Base-by-base conservation (phyloP, 495 filamentous ascomycete species). In the Amniculicola lignicola region DNA sequence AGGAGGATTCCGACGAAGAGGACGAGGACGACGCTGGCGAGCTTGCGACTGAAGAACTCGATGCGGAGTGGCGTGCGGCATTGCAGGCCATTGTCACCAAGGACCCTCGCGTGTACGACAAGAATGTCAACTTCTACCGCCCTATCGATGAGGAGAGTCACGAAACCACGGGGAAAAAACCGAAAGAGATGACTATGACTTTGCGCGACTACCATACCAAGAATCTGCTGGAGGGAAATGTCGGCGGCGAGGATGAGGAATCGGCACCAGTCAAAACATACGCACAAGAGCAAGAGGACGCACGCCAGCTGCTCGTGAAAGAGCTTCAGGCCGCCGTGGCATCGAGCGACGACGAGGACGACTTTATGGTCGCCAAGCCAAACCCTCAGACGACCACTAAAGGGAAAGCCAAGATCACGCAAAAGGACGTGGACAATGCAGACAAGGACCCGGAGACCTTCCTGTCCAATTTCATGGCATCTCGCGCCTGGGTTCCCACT, bases 361-460 rank as follows among this genome's bases (percentile, higher is more conserved):
- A 76, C 25, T 96, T 98, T 68, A 74, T 97, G 52, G 53, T 65
- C 21, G 51, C 45, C 23, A 71, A 70, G 41, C 9, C 59, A 14
- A 68, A 66, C 37, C 41, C 51, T 5, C 49, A 66, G 27, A 21
- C 18, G 0, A 42, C 50, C 1, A 61, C 58, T 29, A 51, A 61
- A 28, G 3, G 57, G 12, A 39, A 29, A 14, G 68, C 79, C 44
- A 75, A 80, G 49, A 66, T 75, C 37, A 71, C 75, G 24, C 77
- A 82, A 50, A 62, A 82, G 7, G 84, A 92, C 64, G 74, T 94
- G 43, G 76, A 81, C 19, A 79, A 79, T 39, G 92, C 93, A 2
- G 91, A 97, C 66, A 84, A 87, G 68, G 83, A 97, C 60, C 93
- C 93, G 2, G 93, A 97, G 58, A 84, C 78, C 14, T 98, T 87